phyloP scores from a whole-genome alignment of 2,329 filamentous ascomycete genomes.

The Calonectria pteridis region DNA sequence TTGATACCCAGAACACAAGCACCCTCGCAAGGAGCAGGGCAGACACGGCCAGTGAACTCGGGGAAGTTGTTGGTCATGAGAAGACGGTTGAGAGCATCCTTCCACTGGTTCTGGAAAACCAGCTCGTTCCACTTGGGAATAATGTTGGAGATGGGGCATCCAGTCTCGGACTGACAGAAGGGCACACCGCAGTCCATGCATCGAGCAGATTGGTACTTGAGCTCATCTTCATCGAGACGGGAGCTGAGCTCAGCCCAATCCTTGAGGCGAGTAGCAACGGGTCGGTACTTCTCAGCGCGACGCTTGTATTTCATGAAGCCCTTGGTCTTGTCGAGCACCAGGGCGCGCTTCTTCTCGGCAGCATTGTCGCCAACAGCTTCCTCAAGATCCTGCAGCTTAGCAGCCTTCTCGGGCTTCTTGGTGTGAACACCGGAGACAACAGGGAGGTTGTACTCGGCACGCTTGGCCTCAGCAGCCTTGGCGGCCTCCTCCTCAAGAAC shows the following conservation, averaged over 20 bases:
- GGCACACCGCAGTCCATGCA: slow-evolving; percentile 99
- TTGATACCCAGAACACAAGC: slow-evolving; percentile 97
- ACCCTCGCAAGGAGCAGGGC: slow-evolving; percentile 95
- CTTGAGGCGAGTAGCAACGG: slow-evolving; percentile 83
- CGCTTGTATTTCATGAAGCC: slow-evolving; percentile 98
- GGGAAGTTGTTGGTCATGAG: slow-evolving; percentile 99
- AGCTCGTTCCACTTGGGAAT: slow-evolving; percentile 97
- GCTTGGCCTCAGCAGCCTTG: slow-evolving; percentile 88
- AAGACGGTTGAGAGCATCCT: slow-evolving; percentile 89
- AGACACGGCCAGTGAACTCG: slow-evolving; percentile 97
- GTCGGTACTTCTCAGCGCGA: slow-evolving; percentile 92
- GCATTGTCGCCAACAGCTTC: slow-evolving; percentile 88
- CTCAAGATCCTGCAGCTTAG: slow-evolving; percentile 85
- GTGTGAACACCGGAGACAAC: slow-evolving; percentile 75
- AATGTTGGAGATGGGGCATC: slow-evolving; percentile 96
- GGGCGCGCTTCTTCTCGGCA: slow-evolving; percentile 88
- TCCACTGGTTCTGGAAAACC: slow-evolving; percentile 83
- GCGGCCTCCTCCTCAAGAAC: slow-evolving; percentile 87
- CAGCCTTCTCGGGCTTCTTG: slow-evolving; percentile 76
- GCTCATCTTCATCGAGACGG: slow-evolving; percentile 90
- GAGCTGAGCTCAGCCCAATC: slow-evolving; percentile 94
- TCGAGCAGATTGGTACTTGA: slow-evolving; percentile 95
- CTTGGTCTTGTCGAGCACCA: slow-evolving; percentile 96
- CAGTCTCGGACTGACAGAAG: slow-evolving; percentile 96
- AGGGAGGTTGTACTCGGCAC: slow-evolving; percentile 84